These are phyloP conservation scores for Leersia perrieri DNA, from an alignment of 176 grass and related monocot species.

Conservation along the genomic window DNA sequence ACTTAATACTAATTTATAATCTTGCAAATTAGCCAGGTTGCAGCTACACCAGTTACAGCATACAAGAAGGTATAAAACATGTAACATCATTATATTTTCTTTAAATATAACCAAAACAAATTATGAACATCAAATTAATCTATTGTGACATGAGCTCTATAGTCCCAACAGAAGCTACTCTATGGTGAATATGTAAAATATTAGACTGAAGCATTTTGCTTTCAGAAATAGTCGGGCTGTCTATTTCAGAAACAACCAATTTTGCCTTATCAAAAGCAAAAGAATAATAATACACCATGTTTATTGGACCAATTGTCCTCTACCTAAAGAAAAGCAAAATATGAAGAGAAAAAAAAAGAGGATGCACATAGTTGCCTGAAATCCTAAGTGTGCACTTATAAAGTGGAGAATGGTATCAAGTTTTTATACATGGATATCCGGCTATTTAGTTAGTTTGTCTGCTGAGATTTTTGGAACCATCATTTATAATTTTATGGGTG, in stretches of 20 bases:
- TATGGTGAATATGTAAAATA: constrained; percentile 11
- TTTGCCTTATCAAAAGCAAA: background rate
- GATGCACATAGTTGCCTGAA: constrained; percentile 1
- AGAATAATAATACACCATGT: background rate
- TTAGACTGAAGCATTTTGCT: background rate
- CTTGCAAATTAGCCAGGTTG: background rate
- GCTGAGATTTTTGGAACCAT: background rate
- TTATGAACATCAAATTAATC: background rate
- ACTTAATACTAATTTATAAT: background rate
- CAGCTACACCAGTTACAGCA: background rate
- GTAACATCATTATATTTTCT: background rate
- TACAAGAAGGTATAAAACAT: background rate
- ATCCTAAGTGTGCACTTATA: background rate
- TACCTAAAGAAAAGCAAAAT: constrained; percentile 3
- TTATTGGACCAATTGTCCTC: background rate
- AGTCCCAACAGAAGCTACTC: background rate
- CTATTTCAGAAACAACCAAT: constrained; percentile 14
- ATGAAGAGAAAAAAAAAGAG: background rate
- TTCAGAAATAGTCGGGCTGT: background rate
- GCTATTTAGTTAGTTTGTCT: background rate
- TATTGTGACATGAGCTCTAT: background rate
- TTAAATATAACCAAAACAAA: background rate
- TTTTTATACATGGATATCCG: background rate
- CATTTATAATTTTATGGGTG: background rate
- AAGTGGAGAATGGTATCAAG: background rate